phyloP scores from a whole-genome alignment of 192 early-diverging fungal species.

The Mortierella alpina region DNA sequence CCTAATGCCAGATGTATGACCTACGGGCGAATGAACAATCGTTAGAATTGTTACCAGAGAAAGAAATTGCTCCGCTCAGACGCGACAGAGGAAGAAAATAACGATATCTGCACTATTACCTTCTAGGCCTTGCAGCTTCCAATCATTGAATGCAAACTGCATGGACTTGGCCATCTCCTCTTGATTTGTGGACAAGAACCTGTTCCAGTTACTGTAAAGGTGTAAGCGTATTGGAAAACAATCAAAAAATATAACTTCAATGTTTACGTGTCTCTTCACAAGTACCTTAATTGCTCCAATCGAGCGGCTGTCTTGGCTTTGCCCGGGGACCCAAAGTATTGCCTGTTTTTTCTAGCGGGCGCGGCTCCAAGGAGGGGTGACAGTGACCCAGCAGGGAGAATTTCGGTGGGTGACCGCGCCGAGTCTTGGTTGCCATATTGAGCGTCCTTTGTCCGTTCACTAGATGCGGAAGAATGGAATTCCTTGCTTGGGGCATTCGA shows the following conservation, averaged over 20 bases:
- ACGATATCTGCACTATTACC: conserved; percentile 32
- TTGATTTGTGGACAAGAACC: conserved; percentile 70
- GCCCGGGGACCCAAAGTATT: conserved; percentile 47
- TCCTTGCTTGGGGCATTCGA: conserved; percentile 13
- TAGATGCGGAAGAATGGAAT: background rate
- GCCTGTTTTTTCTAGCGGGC: conserved; percentile 32
- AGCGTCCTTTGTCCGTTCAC: conserved; percentile 4
- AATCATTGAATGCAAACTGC: conserved; percentile 73
- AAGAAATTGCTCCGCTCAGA: background rate
- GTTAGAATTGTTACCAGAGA: background rate
- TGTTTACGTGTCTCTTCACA: background rate
- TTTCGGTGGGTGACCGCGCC: conserved; percentile 28
- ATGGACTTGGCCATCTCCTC: conserved; percentile 74
- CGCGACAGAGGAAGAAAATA: background rate
- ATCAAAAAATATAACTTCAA: background rate
- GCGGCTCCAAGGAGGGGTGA: conserved; percentile 35
- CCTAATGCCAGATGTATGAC: conserved; percentile 63
- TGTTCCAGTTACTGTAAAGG: conserved; percentile 65
- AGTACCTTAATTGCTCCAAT: conserved; percentile 45
- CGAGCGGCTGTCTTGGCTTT: conserved; percentile 43
- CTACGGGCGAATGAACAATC: conserved; percentile 19
- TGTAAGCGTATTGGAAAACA: background rate
- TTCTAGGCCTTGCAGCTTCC: conserved; percentile 67
- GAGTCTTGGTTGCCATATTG: conserved; percentile 5
- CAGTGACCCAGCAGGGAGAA: conserved; percentile 27